Evolutionary conservation across 2,329 filamentous ascomycete species (phyloP).

Genomic region (Tolypocladium tundrense): DNA sequence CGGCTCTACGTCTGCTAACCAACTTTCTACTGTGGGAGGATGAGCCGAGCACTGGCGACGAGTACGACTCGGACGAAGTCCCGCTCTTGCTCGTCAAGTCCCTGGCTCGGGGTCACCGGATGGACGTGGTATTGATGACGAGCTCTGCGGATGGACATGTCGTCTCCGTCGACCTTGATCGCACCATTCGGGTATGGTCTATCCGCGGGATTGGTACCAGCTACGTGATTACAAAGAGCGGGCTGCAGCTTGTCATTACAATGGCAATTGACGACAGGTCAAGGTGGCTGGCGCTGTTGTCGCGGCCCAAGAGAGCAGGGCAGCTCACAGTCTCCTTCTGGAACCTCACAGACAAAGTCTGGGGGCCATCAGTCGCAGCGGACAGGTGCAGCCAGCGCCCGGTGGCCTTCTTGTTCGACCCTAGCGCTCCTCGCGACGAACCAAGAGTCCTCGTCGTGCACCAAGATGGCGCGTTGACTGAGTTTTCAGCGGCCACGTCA

Average conservation of each 20-base stretch:
- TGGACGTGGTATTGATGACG: slow-evolving; percentile 59
- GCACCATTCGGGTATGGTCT: slow-evolving; percentile 57
- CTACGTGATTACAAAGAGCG: slow-evolving; percentile 31
- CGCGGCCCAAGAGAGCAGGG: slow-evolving; percentile 29
- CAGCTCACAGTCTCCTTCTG: slow-evolving; percentile 43
- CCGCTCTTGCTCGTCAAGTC: slow-evolving; percentile 50
- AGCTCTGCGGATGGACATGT: slow-evolving; percentile 55
- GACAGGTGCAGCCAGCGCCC: slow-evolving; percentile 43
- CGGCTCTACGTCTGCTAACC: slow-evolving; percentile 59
- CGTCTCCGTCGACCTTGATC: slow-evolving; percentile 61
- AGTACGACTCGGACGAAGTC: slow-evolving; percentile 32
- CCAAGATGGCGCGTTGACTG: slow-evolving; percentile 52
- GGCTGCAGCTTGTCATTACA: slow-evolving; percentile 50
- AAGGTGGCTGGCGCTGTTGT: slow-evolving; percentile 56
- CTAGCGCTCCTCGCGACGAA: slow-evolving; percentile 21
- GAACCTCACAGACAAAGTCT: slow-evolving; percentile 46
- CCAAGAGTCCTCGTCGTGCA: slow-evolving; percentile 51
- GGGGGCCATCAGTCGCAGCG: slow-evolving; percentile 44
- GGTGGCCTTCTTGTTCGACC: slow-evolving; percentile 54
- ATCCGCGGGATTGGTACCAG: slow-evolving; percentile 32
- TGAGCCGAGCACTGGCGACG: slow-evolving; percentile 31
- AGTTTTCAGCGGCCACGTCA: slow-evolving; percentile 36
- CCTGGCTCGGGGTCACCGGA: slow-evolving; percentile 50
- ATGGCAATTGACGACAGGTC: slow-evolving; percentile 55
- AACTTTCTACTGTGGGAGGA: slow-evolving; percentile 65